Evolutionary conservation across 257 asterid genomes (phyloP), one percentile per base, ranked within the genome.

Genomic region (Avicennia marina): DNA sequence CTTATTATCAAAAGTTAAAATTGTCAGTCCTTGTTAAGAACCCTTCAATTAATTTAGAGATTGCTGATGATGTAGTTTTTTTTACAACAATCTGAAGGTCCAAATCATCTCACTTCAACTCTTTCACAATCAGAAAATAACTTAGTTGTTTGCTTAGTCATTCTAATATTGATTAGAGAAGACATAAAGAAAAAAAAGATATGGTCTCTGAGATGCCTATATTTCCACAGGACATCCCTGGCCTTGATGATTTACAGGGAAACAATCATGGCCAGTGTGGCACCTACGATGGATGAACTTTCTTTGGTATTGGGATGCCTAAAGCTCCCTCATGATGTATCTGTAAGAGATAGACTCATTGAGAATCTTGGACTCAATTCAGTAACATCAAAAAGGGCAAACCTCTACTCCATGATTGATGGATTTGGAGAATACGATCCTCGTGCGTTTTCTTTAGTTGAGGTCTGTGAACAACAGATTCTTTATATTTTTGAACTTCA

Each of bases 341-440:
- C 81, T 70, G 46, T 90, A 31, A 83, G 84, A 78, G 83, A 69
- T 64, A 85, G 81, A 59, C 88, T 88, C 46, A 66, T 85, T 62
- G 98, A 88, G 75, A 76, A 79, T 75, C 82, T 85, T 63, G 95
- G 86, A 56, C 69, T 76, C 58, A 66, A 77, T 53, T 27, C 54
- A 44, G 66, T 66, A 67, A 44, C 60, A 36, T 73, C 86, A 32
- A 81, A 76, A 80, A 77, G 75, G 50, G 72, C 80, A 68, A 83
- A 73, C 25, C 70, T 79, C 38, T 75, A 65, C 65, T 78, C 96
- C 36, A 75, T 89, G 77, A 62, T 91, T 76, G 94, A 88, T 72
- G 98, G 98, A 61, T 91, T 88, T 71, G 94, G 96, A 58, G 98
- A 85, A 78, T 88, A 87, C 71, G 98, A 91, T 77, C 81, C 98